These are phyloP conservation scores for Diospyros lotus DNA, from an alignment of 148 eudicot genomes.

Conservation along the genomic window DNA sequence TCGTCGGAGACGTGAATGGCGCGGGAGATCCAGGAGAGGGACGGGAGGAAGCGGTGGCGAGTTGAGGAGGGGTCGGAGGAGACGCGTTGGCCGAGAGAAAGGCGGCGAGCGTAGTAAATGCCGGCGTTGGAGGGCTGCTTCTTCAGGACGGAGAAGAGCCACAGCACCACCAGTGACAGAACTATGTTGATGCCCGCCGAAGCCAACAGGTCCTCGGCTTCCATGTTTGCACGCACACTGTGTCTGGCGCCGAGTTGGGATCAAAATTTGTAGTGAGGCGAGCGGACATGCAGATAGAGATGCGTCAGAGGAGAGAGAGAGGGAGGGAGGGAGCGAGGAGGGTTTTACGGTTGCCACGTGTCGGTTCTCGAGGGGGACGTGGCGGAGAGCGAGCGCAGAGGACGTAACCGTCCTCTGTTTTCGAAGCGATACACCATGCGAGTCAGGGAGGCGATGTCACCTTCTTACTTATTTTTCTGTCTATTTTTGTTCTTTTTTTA, in stretches of 20 bases:
- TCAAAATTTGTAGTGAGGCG: no score
- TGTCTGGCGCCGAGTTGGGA: not conserved
- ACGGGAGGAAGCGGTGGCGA: constrained; percentile 47
- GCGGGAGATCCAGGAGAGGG: constrained; percentile 58
- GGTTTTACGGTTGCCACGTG: not conserved
- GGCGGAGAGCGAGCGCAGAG: not conserved
- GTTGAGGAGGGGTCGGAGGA: constrained; percentile 30
- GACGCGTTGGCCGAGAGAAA: constrained; percentile 33
- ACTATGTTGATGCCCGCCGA: constrained; percentile 84
- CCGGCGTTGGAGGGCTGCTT: constrained; percentile 62
- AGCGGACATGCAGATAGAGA: not conserved
- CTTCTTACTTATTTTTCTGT: no score
- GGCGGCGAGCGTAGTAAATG: constrained; percentile 79
- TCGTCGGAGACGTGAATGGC: constrained; percentile 55
- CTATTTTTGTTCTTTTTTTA: no score
- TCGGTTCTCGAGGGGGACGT: constrained; percentile 7
- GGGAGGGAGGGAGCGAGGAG: constrained; percentile 3
- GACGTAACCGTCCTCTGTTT: no score
- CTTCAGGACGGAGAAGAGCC: constrained; percentile 63
- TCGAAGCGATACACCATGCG: no score
- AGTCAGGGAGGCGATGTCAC: no score
- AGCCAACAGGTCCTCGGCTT: constrained; percentile 51
- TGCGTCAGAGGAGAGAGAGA: not conserved
- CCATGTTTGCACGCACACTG: constrained; percentile 28
- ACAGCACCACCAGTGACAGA: constrained; percentile 51